Base-by-base conservation (phyloP, 768 basidiomycete genomes). In the Mycena vitilis region DNA sequence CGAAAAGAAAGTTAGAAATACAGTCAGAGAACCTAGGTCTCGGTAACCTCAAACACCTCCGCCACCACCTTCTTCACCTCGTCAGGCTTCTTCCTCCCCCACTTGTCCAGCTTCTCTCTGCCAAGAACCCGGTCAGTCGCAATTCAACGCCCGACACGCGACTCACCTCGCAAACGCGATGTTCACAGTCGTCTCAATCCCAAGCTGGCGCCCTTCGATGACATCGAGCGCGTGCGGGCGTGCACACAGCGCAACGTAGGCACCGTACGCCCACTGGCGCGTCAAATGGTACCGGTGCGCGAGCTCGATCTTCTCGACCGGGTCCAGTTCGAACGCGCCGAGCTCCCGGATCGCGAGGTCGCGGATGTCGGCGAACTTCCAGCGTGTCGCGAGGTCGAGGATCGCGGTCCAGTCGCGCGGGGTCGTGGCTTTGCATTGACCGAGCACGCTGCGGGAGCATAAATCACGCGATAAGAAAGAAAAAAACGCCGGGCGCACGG, bases 261-360 rank as follows among this genome's bases (percentile, higher is more conserved):
- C 69, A 22, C 63, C 58, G 36, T 68, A 66, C 13, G 72, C 73
- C 76, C 78, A 79, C 49, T 76, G 70, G 23, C 56, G 64, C 30
- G 42, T 45, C 40, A 87, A 75, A 0, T 75, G 65, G 68, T 82
- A 79, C n/a, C 71, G 53, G 38, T 83, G 82, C 65, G 84, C 83
- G 0, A 83, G 73, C 9, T 74, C 70, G 12, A 87, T 83, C 66
- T 82, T 85, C 23, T 82, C 79, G 0, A 86, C 75, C 0, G 87
- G 81, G 1, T 79, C 77, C 11, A 87, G 74, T 0, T 75, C 40
- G 10, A 81, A 55, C 57, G 75, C 49, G 12, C 63, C 57, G 16
- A 81, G 74, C 42, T 79, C 75, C 22, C 63, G 54, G 62, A 80
- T 74, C 3, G 81, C 80, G 48, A 78, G 74, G 44, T 52, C 48